Conservation (phyloP, 129 eudicot species). For the Saposhnikovia divaricata region DNA sequence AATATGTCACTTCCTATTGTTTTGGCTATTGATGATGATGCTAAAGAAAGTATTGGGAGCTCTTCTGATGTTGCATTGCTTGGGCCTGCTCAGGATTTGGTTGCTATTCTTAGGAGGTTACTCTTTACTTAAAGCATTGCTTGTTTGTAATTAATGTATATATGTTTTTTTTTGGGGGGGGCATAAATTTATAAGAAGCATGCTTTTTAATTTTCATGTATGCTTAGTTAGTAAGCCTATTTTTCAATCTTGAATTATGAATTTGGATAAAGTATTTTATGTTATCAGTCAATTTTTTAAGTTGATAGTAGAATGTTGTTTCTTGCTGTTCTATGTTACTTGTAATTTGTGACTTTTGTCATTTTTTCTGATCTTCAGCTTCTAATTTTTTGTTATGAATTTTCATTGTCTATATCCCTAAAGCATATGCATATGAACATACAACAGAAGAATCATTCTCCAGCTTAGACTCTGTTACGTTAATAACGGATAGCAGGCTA, state of each 20-base stretch:
- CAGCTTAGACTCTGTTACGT: not conserved
- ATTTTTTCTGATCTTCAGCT: no score
- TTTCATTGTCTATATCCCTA: no score
- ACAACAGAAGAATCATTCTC: not conserved
- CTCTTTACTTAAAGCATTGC: not conserved
- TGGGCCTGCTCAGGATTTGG: constrained; percentile 47
- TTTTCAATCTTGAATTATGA: not conserved
- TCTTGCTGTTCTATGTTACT: not conserved
- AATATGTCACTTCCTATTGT: constrained; percentile 97
- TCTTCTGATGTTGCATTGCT: constrained; percentile 56
- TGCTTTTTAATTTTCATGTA: no score
- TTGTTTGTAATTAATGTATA: no score
- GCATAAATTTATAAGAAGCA: no score
- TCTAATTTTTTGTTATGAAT: no score
- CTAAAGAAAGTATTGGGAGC: constrained; percentile 47
- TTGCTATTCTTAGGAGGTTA: constrained; percentile 74
- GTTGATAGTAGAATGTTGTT: not conserved
- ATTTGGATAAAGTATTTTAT: no score
- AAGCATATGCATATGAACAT: no score
- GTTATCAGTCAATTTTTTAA: not conserved
- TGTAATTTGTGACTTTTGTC: no score
- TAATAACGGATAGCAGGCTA: not conserved
- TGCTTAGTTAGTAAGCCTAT: no score
- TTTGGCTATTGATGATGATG: constrained; percentile 69
- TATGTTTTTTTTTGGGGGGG: no score